Conservation (phyloP, 495 filamentous ascomycete genomes). For the Xylaria sp. region DNA sequence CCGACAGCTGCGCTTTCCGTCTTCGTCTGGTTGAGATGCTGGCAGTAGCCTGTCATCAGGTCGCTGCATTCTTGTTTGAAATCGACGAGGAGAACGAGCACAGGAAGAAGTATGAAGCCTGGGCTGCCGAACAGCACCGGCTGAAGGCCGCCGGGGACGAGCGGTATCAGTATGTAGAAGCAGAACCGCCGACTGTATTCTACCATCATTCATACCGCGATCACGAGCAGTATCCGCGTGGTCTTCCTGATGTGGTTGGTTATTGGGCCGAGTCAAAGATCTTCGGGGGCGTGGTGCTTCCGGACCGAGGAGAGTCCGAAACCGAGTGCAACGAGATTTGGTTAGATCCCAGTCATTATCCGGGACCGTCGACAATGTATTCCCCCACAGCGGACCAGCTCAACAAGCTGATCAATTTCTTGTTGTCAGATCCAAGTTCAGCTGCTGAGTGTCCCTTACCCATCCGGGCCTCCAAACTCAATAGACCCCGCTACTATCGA, state of each 20-base stretch:
- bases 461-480: slow-evolving; percentile 6
- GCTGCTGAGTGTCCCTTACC: not conserved
- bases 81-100: slow-evolving; percentile 6
- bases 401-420: not conserved
- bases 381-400: not conserved
- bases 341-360: not conserved
- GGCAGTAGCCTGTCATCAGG: slow-evolving; percentile 42
- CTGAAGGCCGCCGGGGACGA: not conserved
- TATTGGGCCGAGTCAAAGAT: slow-evolving; percentile 47
- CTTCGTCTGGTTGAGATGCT: slow-evolving; percentile 42
- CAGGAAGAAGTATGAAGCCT: not conserved
- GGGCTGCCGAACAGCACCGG: not conserved
- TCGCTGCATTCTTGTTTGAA: slow-evolving; percentile 38
- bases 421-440: not conserved
- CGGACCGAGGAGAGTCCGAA: slow-evolving; percentile 36
- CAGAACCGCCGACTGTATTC: slow-evolving; percentile 26
- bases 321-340: not conserved
- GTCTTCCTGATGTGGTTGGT: slow-evolving; percentile 43
- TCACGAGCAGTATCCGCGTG: slow-evolving; percentile 41
- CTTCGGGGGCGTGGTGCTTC: slow-evolving; percentile 45
- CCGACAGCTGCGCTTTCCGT: slow-evolving; percentile 33
- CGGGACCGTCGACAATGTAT: not conserved
- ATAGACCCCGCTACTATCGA: slow-evolving; percentile 4
- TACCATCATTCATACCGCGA: slow-evolving; percentile 34
- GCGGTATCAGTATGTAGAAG: not conserved